Evolutionary conservation across 1,284 basidiomycete genomes (phyloP).

Genomic region (Termitomyces sp.): DNA sequence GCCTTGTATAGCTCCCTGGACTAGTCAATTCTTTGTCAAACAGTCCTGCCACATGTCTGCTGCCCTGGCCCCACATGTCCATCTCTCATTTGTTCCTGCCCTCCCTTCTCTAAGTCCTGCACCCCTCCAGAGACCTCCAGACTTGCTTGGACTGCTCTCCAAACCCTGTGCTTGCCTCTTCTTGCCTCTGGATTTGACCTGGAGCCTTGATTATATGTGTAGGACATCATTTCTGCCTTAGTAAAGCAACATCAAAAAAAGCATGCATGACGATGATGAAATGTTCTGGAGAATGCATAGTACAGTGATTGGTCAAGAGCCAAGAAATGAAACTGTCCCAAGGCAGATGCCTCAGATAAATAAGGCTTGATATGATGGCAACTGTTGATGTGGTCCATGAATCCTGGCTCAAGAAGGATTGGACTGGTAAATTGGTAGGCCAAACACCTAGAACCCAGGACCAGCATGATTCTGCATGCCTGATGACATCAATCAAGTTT

Average conservation of each 20-base stretch:
- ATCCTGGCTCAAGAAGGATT: slow-evolving; percentile 31
- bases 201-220: too few species aligned
- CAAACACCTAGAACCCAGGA: slow-evolving; percentile 20
- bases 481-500: slow-evolving; percentile 18
- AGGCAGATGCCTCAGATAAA: slow-evolving; percentile 33
- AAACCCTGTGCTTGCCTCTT: too few species aligned
- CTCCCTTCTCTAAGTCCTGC: too few species aligned
- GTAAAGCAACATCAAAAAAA: slow-evolving; percentile 30
- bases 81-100: too few species aligned
- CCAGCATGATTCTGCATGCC: slow-evolving; percentile 24
- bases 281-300: slow-evolving; percentile 20
- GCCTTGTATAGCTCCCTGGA: too few species aligned
- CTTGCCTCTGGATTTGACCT: too few species aligned
- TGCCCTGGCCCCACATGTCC: too few species aligned
- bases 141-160: too few species aligned
- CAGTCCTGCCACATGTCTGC: too few species aligned
- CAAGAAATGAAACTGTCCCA: slow-evolving; percentile 22
- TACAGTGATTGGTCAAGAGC: slow-evolving; percentile 21
- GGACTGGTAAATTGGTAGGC: slow-evolving; percentile 22
- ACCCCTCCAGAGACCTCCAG: too few species aligned
- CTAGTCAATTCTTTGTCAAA: too few species aligned
- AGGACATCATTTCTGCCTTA: too few species aligned
- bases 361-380: slow-evolving; percentile 33
- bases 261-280: slow-evolving; percentile 36
- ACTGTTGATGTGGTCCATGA: slow-evolving; percentile 37